These are phyloP conservation scores for Chaetomium fimeti DNA, from an alignment of 495 filamentous ascomycete genomes.

Conservation along the genomic window DNA sequence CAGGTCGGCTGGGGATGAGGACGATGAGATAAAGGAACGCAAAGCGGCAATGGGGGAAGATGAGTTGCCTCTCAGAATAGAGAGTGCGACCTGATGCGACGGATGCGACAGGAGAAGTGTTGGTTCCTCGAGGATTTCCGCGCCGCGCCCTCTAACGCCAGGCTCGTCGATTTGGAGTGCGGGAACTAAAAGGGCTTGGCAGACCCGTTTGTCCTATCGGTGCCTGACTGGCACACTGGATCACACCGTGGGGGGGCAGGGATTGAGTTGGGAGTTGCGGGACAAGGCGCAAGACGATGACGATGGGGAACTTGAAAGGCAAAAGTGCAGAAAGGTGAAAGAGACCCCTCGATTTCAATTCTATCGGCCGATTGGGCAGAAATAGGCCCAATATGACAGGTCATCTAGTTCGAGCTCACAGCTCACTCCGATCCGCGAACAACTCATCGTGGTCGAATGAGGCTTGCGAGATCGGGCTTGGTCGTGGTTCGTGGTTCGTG, in stretches of 20 bases:
- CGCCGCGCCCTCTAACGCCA: constrained; percentile 8
- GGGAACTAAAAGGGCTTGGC: constrained; percentile 21
- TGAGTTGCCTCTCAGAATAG: background rate
- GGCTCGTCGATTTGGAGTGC: background rate
- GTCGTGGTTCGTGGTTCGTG: background rate
- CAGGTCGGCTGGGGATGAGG: constrained; percentile 1
- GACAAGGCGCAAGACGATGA: background rate
- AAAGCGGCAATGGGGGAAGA: background rate
- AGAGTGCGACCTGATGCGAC: constrained; percentile 7
- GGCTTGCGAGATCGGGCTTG: too few relatives aligned
- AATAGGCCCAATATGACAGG: background rate
- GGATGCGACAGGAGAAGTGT: constrained; percentile 5
- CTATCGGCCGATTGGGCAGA: background rate
- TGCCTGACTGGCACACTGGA: constrained; percentile 19
- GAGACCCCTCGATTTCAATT: background rate
- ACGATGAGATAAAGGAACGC: background rate
- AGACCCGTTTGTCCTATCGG: constrained; percentile 12
- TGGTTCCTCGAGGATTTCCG: constrained; percentile 16
- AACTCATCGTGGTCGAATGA: background rate
- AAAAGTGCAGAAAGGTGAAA: background rate
- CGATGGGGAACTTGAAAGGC: background rate
- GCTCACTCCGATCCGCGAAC: background rate
- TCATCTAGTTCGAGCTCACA: background rate
- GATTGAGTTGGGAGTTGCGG: background rate
- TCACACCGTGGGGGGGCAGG: constrained; percentile 9